Conservation (phyloP, 1,284 basidiomycete genomes). For the Malassezia sympodialis region DNA sequence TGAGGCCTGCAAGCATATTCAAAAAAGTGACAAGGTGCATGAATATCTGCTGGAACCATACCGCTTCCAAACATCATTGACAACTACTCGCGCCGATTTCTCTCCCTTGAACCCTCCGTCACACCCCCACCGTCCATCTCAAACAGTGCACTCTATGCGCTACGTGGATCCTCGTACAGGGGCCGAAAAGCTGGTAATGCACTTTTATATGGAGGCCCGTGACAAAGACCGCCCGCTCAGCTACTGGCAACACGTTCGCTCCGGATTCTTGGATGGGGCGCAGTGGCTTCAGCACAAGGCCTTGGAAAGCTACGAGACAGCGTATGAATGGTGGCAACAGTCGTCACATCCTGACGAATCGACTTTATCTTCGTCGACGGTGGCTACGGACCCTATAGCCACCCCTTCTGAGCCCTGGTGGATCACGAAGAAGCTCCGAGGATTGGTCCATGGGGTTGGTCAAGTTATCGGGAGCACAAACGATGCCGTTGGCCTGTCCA, state of each 20-base stretch:
- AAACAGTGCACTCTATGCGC: constrained; percentile 23
- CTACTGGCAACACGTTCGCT: constrained; percentile 24
- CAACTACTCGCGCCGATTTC: constrained; percentile 20
- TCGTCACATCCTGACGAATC: not conserved
- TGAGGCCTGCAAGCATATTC: constrained; percentile 73
- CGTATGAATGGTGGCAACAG: constrained; percentile 11
- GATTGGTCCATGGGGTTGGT: not conserved
- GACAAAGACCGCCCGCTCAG: constrained; percentile 33
- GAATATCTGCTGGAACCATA: constrained; percentile 32
- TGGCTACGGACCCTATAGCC: not conserved
- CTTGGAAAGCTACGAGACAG: constrained; percentile 21
- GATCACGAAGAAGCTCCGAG: constrained; percentile 13
- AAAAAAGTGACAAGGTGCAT: constrained; percentile 55
- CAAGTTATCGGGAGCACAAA: constrained; percentile 8
- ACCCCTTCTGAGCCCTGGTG: constrained; percentile 16
- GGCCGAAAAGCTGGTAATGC: constrained; percentile 30
- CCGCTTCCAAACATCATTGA: constrained; percentile 29
- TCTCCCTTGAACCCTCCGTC: constrained; percentile 32
- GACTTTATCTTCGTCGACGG: not conserved
- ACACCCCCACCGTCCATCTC: constrained; percentile 20
- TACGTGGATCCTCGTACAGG: constrained; percentile 24
- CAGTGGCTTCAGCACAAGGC: constrained; percentile 26
- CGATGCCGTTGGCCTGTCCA: constrained; percentile 12
- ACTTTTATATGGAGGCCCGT: constrained; percentile 32
- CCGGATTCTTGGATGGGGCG: constrained; percentile 22